Base-by-base conservation (phyloP, 768 basidiomycete genomes). In the Hebeloma cylindrosporum region DNA sequence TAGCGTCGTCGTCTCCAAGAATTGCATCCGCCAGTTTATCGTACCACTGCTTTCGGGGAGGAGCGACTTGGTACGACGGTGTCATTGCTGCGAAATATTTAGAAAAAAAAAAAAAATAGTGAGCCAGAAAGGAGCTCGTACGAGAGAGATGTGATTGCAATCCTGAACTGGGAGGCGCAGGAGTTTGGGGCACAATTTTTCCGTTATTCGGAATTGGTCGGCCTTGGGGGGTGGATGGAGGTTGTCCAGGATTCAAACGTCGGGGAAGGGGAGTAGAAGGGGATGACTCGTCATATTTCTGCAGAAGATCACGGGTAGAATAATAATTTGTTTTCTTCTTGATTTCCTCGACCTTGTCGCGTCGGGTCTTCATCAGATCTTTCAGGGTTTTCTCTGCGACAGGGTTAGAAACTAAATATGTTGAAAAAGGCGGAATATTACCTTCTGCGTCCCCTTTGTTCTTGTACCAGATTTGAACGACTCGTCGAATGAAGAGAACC, bases 271-370 rank as follows among this genome's bases (percentile, higher is more conserved):
- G 71, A 1, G 74, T 70, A 1, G 60, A 48, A 2, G 74, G 60
- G 13, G 68, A 47, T 4, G 68, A 57, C 27, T 88, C 88, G 51
- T 95, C 95, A 57, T 96, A 97, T 45, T 83, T 81, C 61, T 95
- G 92, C 13, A 99, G 73, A 33, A 99, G 74, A 55, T 86, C 90
- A 40, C 88, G 83, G 21, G 93, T 99, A 8, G 80, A 81, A 61
- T 99, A 91, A 65, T 90, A 99, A 55, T 97, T 95, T 2, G 94
- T 97, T 63, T 89, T 93, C 71, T 93, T 92, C 76, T 99, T 99
- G 54, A 98, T 90, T 54, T 96, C 94, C 51, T 95, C 93, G 27
- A 99, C 79, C 59, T 89, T 93, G 17, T 76, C 73, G 14, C 89
- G 84, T 51, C 94, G 92, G 57, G 85, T 73, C 58, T 84, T 85